Evolutionary conservation across 2,329 filamentous ascomycete species (phyloP).

Genomic region (Dactylellina haptotyla): DNA sequence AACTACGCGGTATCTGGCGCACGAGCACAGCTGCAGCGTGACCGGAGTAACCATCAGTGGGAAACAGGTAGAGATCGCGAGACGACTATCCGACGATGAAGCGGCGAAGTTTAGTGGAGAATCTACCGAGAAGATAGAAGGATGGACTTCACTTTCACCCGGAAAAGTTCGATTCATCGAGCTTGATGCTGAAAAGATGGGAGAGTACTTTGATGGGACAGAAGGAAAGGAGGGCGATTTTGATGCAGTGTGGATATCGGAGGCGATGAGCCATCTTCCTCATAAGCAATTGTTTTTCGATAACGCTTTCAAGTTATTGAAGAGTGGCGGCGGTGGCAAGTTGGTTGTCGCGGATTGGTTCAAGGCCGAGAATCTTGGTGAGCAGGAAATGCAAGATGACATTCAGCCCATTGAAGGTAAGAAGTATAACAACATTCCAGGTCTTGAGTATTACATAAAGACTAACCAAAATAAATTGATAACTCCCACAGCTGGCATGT

Average conservation of each 20-base stretch:
- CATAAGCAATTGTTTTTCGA: constrained; percentile 70
- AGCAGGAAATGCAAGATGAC: constrained; percentile 65
- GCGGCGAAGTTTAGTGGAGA: constrained; percentile 54
- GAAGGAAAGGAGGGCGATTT: constrained; percentile 62
- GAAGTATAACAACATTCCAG: not conserved
- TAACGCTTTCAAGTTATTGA: constrained; percentile 66
- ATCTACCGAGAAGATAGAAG: constrained; percentile 25
- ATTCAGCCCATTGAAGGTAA: constrained; percentile 70
- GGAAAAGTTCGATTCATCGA: constrained; percentile 69
- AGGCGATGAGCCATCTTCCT: constrained; percentile 71
- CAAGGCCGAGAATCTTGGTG: constrained; percentile 65
- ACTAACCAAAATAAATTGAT: not conserved
- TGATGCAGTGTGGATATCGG: constrained; percentile 71
- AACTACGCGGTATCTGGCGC: constrained; percentile 69
- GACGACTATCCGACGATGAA: constrained; percentile 64
- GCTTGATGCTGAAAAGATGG: constrained; percentile 72
- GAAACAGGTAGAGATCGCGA: constrained; percentile 70
- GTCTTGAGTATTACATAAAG: not conserved
- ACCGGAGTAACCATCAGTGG: constrained; percentile 71
- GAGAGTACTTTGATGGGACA: constrained; percentile 63
- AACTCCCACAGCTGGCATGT: constrained; percentile 67
- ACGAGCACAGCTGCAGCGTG: constrained; percentile 66
- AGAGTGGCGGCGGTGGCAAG: constrained; percentile 64
- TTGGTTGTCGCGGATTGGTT: constrained; percentile 72
- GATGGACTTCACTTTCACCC: constrained; percentile 59